Conservation (phyloP, 331 rosid species). For the Prunus yedoensis region DNA sequence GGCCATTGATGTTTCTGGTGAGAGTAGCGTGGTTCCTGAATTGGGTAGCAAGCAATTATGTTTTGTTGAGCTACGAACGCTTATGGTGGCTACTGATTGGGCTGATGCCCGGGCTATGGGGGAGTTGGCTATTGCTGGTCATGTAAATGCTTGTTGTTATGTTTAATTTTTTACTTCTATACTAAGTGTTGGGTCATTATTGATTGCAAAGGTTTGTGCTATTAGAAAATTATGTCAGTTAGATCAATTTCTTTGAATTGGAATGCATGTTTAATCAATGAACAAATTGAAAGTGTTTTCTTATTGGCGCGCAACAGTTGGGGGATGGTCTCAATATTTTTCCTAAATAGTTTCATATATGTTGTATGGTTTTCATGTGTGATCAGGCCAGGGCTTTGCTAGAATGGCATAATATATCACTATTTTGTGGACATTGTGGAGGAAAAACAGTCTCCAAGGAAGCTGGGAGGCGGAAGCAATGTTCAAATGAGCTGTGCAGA, state of each 20-base stretch:
- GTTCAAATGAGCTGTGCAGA: constrained; percentile 71
- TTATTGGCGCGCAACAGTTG: background rate
- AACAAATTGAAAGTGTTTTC: background rate
- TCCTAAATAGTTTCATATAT: background rate
- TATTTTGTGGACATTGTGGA: constrained; percentile 86
- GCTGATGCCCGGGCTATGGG: constrained; percentile 60
- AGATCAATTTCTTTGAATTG: background rate
- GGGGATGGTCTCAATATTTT: background rate
- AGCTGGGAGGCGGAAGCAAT: constrained; percentile 82
- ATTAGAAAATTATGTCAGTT: background rate
- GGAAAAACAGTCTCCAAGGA: constrained; percentile 66
- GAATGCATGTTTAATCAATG: background rate
- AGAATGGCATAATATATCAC: constrained; percentile 71
- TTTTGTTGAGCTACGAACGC: constrained; percentile 81
- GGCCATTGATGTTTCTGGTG: constrained; percentile 77
- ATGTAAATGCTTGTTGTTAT: constrained; percentile 49
- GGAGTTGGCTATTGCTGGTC: constrained; percentile 83
- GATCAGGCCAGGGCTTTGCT: constrained; percentile 84
- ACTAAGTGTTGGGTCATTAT: too few species aligned
- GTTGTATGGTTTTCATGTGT: constrained; percentile 23
- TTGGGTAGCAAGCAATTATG: constrained; percentile 37
- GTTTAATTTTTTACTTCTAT: background rate
- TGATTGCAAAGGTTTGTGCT: too few species aligned
- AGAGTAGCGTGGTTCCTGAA: constrained; percentile 36
- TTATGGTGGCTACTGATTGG: constrained; percentile 96